Evolutionary conservation across 257 asterid genomes (phyloP).

Genomic region (Cruciata laevipes): DNA sequence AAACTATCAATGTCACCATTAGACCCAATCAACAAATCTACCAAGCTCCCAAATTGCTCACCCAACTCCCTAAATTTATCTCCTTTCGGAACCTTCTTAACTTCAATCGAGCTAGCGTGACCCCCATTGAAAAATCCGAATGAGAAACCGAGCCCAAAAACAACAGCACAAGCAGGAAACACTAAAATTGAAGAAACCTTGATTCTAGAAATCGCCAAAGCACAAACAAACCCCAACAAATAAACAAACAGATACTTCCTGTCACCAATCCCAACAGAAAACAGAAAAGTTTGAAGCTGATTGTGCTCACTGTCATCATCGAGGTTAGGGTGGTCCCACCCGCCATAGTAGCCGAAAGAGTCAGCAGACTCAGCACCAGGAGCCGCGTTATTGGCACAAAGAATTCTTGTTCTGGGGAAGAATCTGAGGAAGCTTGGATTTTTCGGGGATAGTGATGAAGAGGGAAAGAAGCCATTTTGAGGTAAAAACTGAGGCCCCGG

Average conservation of each 20-base stretch:
- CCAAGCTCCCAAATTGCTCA: conserved; percentile 41
- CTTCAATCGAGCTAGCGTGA: conserved; percentile 34
- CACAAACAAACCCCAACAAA: conserved; percentile 76
- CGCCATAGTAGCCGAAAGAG: conserved; percentile 44
- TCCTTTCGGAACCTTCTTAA: conserved; percentile 30
- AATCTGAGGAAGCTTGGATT: conserved; percentile 16
- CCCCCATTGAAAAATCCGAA: conserved; percentile 68
- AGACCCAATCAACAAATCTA: conserved; percentile 27
- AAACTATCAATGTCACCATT: conserved; percentile 34
- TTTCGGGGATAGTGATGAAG: conserved; percentile 21
- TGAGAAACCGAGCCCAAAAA: conserved; percentile 71
- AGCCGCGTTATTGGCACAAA: conserved; percentile 20
- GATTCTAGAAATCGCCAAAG: conserved; percentile 71
- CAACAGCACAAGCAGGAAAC: conserved; percentile 73
- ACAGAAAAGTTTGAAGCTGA: conserved; percentile 37
- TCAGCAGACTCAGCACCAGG: conserved; percentile 35
- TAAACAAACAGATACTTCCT: conserved; percentile 35
- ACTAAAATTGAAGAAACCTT: conserved; percentile 60
- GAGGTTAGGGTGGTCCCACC: conserved; percentile 70
- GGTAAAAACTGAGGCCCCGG: conserved; percentile 16
- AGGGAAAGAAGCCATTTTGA: conserved; percentile 15
- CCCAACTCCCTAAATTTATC: conserved; percentile 28
- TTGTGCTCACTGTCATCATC: conserved; percentile 50
- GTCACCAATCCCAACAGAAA: conserved; percentile 53
- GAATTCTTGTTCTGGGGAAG: conserved; percentile 21